A percentile compares a stretch with the other conserved stretches of the same genome.
Conservation (phyloP, 2,329 filamentous ascomycete species). For the Cordyceps javanica region DNA sequence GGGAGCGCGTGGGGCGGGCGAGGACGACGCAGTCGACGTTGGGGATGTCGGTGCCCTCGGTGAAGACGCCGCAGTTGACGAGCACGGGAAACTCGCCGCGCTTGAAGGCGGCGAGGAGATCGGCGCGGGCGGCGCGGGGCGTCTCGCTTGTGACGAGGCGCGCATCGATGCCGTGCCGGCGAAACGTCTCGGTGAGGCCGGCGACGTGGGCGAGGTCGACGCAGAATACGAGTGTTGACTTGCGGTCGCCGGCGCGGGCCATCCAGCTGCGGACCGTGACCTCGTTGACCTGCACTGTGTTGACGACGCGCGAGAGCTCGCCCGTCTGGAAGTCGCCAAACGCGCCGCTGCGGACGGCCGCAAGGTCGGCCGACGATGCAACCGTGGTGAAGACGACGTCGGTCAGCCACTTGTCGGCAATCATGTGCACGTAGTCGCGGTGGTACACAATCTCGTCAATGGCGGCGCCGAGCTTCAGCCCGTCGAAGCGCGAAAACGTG, state of each 20-base stretch:
- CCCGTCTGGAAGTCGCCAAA: conserved; percentile 72
- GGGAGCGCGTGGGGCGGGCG: conserved; percentile 80
- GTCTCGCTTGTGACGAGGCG: conserved; percentile 83
- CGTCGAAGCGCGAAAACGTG: conserved; percentile 71
- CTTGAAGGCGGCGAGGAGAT: conserved; percentile 70
- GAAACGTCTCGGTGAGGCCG: conserved; percentile 69
- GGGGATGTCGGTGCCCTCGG: conserved; percentile 94
- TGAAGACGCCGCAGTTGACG: conserved; percentile 93
- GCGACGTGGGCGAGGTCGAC: conserved; percentile 81
- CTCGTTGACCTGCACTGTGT: conserved; percentile 74
- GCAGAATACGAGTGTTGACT: conserved; percentile 89
- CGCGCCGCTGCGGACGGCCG: conserved; percentile 53
- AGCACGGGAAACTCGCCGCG: conserved; percentile 75
- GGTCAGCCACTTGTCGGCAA: conserved; percentile 85
- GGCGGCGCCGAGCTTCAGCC: conserved; percentile 70
- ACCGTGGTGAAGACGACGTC: conserved; percentile 94
- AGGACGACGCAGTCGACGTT: conserved; percentile 93
- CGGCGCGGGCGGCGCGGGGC: conserved; percentile 57
- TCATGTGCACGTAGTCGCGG: conserved; percentile 63
- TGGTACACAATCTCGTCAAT: conserved; percentile 97
- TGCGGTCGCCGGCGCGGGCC: conserved; percentile 63
- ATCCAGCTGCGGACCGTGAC: conserved; percentile 84
- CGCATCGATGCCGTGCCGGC: conserved; percentile 72
- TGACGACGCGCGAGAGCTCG: conserved; percentile 77
- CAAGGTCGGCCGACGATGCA: conserved; percentile 72